These are phyloP conservation scores for Chalaropsis ovoidea DNA, from an alignment of 2,329 filamentous ascomycete genomes.

Conservation along the genomic window DNA sequence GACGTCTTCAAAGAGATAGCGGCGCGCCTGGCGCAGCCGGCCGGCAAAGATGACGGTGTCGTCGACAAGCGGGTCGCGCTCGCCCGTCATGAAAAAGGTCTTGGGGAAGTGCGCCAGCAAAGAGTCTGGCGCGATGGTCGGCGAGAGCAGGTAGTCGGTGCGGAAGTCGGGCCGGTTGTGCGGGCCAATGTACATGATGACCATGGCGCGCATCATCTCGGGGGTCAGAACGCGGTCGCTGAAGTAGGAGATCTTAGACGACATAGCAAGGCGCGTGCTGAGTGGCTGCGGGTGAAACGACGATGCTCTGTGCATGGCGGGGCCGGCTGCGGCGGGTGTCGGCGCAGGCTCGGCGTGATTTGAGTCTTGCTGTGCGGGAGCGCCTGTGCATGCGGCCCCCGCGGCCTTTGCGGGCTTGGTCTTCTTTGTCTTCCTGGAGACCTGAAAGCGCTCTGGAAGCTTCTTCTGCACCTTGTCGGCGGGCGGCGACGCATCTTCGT, in stretches of 20 bases:
- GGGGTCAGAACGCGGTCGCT: slow-evolving; percentile 89
- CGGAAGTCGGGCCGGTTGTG: slow-evolving; percentile 88
- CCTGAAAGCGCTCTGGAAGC: slow-evolving; percentile 15
- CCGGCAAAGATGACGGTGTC: slow-evolving; percentile 96
- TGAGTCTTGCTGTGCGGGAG: not conserved
- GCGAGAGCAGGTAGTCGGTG: slow-evolving; percentile 82
- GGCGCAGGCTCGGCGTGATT: not conserved
- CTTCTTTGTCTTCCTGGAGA: slow-evolving; percentile 22
- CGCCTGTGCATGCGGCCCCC: not conserved
- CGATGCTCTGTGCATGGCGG: slow-evolving; percentile 24
- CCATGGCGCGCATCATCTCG: slow-evolving; percentile 99
- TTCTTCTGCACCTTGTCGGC: slow-evolving; percentile 1
- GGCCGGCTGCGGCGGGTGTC: not conserved
- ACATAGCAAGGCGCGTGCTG: slow-evolving; percentile 81
- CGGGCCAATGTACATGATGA: slow-evolving; percentile 91
- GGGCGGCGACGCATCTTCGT: slow-evolving; percentile 44
- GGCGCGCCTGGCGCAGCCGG: slow-evolving; percentile 53
- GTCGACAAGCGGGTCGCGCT: slow-evolving; percentile 89
- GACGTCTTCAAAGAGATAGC: slow-evolving; percentile 21
- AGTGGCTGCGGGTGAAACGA: slow-evolving; percentile 51
- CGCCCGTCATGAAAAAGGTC: slow-evolving; percentile 86
- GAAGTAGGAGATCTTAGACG: slow-evolving; percentile 96
- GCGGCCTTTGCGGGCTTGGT: slow-evolving; percentile 21
- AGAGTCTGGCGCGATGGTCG: slow-evolving; percentile 75
- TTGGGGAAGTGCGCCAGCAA: slow-evolving; percentile 83